Evolutionary conservation across 2,329 filamentous ascomycete genomes (phyloP).

Genomic region (Epichloe elymi): DNA sequence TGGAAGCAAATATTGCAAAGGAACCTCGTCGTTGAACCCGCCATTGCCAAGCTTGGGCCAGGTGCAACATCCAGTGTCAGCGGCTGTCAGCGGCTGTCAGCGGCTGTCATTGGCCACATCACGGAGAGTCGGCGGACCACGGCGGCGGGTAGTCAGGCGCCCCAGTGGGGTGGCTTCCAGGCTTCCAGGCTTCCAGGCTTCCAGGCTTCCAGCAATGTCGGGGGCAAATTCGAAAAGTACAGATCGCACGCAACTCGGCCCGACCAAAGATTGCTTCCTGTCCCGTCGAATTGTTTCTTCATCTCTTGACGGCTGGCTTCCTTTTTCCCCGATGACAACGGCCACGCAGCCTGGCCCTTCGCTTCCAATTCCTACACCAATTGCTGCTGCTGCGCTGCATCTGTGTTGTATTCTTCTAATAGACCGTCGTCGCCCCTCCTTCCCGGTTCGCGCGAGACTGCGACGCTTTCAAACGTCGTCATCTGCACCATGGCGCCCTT

Average conservation of each 20-base stretch:
- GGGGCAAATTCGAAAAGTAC: conserved; percentile 4
- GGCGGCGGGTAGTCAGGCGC: not conserved
- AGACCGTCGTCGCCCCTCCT: not conserved
- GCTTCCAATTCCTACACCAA: not conserved
- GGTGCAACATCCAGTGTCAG: too few relatives aligned
- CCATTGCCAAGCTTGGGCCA: too few relatives aligned
- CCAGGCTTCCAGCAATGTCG: not conserved
- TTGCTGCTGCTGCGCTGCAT: not conserved
- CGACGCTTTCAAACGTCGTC: conserved; percentile 1
- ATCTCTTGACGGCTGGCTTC: not conserved
- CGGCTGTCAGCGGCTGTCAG: not conserved
- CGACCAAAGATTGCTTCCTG: not conserved
- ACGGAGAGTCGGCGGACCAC: too few relatives aligned
- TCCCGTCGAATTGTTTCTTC: not conserved
- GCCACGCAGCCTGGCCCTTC: conserved; percentile 1
- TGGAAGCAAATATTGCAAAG: too few relatives aligned
- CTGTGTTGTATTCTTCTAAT: not conserved
- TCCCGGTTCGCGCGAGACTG: conserved; percentile 1
- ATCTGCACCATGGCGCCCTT: conserved; percentile 53
- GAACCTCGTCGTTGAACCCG: too few relatives aligned
- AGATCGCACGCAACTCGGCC: not conserved
- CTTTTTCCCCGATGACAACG: conserved; percentile 1
- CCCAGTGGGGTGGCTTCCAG: not conserved
- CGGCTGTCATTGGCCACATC: not conserved
- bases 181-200: not conserved